Evolutionary conservation across 148 eudicot species (phyloP).

Genomic region (Drosera capensis): DNA sequence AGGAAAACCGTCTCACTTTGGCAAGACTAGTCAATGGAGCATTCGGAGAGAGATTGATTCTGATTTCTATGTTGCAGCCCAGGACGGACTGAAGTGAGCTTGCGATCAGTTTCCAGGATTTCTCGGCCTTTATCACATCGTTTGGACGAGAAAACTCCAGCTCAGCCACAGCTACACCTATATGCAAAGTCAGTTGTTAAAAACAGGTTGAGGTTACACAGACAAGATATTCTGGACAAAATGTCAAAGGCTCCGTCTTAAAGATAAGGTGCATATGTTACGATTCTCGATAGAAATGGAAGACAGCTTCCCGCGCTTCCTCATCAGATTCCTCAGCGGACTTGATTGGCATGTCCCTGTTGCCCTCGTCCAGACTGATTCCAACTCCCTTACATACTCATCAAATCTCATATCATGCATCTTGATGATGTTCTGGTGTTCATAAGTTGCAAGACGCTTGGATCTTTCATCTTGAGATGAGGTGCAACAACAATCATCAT

Average conservation of each 20-base stretch:
- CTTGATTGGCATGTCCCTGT: constrained; percentile 45
- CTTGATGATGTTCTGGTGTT: constrained; percentile 21
- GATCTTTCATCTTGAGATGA: constrained; percentile 62
- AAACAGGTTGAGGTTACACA: too few species aligned
- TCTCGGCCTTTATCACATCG: constrained; percentile 77
- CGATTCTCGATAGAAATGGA: constrained; percentile 64
- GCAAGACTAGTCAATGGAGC: constrained; percentile 2
- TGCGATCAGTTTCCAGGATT: constrained; percentile 80
- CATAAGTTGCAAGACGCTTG: constrained; percentile 44
- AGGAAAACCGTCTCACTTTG: constrained; percentile 35
- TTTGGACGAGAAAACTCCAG: constrained; percentile 52
- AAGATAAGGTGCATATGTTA: too few species aligned
- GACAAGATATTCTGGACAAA: too few species aligned
- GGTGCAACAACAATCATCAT: constrained; percentile 65
- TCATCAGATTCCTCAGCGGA: constrained; percentile 51
- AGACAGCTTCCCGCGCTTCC: constrained; percentile 61
- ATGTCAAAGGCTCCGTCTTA: too few species aligned
- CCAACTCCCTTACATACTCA: constrained; percentile 37
- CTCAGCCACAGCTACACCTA: constrained; percentile 73
- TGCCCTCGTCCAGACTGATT: constrained; percentile 60
- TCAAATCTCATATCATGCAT: constrained; percentile 26
- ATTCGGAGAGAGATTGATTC: constrained; percentile 33
- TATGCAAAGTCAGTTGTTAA: too few species aligned
- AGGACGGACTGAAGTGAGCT: constrained; percentile 52
- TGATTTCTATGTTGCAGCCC: constrained; percentile 75